These are phyloP conservation scores for Crucihimalaya himalaica DNA, from an alignment of 345 rosid species.

Conservation along the genomic window DNA sequence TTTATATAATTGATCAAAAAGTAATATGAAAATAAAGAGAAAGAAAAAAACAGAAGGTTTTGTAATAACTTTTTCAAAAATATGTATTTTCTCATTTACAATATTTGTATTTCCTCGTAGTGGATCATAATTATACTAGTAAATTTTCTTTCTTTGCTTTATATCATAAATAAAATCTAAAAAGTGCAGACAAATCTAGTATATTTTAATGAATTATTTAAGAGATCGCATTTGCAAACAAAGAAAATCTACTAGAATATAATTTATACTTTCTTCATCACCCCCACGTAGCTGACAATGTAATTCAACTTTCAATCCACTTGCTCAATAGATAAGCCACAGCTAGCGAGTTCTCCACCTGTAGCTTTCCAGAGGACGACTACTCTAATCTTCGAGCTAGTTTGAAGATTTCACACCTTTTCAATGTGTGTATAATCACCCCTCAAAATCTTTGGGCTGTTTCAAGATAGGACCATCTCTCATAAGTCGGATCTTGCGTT, in stretches of 20 bases:
- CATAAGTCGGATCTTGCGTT: not conserved
- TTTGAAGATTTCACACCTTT: not conserved
- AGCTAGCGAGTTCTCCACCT: not conserved
- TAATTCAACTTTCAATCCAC: not conserved
- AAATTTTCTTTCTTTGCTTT: not conserved
- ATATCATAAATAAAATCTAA: not conserved
- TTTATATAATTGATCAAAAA: not conserved
- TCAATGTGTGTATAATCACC: not conserved
- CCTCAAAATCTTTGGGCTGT: not conserved
- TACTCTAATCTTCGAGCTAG: not conserved
- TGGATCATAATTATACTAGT: not conserved
- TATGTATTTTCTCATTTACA: too few species aligned
- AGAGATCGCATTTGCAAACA: not conserved
- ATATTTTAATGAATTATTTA: slow-evolving; percentile 10
- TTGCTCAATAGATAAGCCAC: not conserved
- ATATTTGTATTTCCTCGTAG: not conserved
- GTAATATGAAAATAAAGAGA: not conserved
- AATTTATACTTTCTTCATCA: not conserved
- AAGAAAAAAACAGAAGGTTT: not conserved
- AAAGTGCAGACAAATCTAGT: not conserved
- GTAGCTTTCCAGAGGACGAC: not conserved
- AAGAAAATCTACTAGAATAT: not conserved
- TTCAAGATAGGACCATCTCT: not conserved
- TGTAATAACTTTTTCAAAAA: not conserved
- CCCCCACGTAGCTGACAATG: not conserved